These are phyloP conservation scores for Vitis hybrid DNA, from an alignment of 177 flowering plant species.

Conservation along the genomic window DNA sequence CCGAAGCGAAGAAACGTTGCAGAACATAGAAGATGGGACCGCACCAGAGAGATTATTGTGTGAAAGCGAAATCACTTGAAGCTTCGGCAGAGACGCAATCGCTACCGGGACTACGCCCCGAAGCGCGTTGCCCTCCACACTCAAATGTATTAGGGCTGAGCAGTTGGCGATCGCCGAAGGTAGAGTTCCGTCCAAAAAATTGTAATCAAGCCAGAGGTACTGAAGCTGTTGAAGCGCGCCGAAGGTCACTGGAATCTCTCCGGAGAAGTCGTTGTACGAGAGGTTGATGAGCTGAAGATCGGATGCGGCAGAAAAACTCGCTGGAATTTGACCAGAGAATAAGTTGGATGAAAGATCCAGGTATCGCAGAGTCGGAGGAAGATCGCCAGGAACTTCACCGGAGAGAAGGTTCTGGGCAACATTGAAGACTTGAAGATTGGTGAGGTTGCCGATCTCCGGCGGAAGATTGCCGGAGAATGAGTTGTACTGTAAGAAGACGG, in stretches of 20 bases:
- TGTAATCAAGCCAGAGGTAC: slow-evolving; percentile 70
- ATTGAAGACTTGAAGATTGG: slow-evolving; percentile 30
- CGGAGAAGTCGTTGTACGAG: slow-evolving; percentile 59
- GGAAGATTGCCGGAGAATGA: slow-evolving; percentile 65
- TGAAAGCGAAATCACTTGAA: slow-evolving; percentile 69
- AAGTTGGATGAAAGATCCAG: slow-evolving; percentile 39
- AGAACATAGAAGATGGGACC: slow-evolving; percentile 57
- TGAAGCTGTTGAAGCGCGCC: slow-evolving; percentile 55
- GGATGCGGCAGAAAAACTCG: slow-evolving; percentile 16
- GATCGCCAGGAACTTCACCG: slow-evolving; percentile 30
- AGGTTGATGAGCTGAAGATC: slow-evolving; percentile 38
- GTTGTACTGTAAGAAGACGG: slow-evolving; percentile 69
- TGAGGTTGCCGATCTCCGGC: slow-evolving; percentile 38
- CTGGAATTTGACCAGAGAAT: slow-evolving; percentile 39
- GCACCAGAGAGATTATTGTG: slow-evolving; percentile 66
- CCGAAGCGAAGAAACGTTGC: slow-evolving; percentile 52
- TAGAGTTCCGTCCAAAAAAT: slow-evolving; percentile 52
- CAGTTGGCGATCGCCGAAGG: slow-evolving; percentile 82
- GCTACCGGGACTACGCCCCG: slow-evolving; percentile 62
- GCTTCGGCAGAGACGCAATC: slow-evolving; percentile 52
- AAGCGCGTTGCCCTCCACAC: slow-evolving; percentile 46
- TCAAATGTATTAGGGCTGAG: slow-evolving; percentile 55
- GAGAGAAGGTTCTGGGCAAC: slow-evolving; percentile 35
- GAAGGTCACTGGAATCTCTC: slow-evolving; percentile 59
- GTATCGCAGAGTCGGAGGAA: slow-evolving; percentile 24